These are phyloP conservation scores for Penicillium digitatum DNA, from an alignment of 2,329 filamentous ascomycete species.

Conservation along the genomic window DNA sequence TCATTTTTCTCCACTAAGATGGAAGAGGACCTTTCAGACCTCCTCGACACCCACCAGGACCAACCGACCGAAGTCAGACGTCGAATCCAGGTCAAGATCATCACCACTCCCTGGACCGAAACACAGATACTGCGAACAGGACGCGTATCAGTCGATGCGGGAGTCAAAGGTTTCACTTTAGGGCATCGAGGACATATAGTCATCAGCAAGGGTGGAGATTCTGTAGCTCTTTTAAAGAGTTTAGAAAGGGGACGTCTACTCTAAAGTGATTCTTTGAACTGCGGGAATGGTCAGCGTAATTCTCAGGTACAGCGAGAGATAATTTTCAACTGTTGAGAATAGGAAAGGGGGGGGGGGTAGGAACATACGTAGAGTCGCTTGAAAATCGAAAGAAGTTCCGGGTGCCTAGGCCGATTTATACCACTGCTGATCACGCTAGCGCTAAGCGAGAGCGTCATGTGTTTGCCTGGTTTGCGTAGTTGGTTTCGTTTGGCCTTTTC, in stretches of 20 bases:
- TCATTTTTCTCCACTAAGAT: slow-evolving; percentile 53
- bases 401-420: slow-evolving; percentile 30
- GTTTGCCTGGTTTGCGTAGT: slow-evolving; percentile 20
- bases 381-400: slow-evolving; percentile 32
- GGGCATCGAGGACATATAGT: slow-evolving; percentile 77
- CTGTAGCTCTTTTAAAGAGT: slow-evolving; percentile 89
- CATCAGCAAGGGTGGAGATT: slow-evolving; percentile 92
- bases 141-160: slow-evolving; percentile 38
- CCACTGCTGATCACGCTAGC: slow-evolving; percentile 15
- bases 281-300: slow-evolving; percentile 29
- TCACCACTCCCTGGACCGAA: slow-evolving; percentile 81
- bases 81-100: slow-evolving; percentile 79
- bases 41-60: slow-evolving; percentile 78
- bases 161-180: slow-evolving; percentile 73
- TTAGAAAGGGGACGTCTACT: slow-evolving; percentile 89
- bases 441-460: slow-evolving; percentile 25
- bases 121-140: slow-evolving; percentile 33
- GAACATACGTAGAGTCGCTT: slow-evolving; percentile 45
- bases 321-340: slow-evolving; percentile 18
- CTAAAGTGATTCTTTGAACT: slow-evolving; percentile 89
- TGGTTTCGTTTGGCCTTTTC: background rate
- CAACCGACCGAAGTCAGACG: slow-evolving; percentile 73
- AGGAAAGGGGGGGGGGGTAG: slow-evolving; percentile 25
- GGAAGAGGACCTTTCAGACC: slow-evolving; percentile 71
- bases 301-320: slow-evolving; percentile 15